Evolutionary conservation across 129 eudicot genomes (phyloP), one percentile per base, ranked within the genome.

Genomic region (Cynara cardunculus): DNA sequence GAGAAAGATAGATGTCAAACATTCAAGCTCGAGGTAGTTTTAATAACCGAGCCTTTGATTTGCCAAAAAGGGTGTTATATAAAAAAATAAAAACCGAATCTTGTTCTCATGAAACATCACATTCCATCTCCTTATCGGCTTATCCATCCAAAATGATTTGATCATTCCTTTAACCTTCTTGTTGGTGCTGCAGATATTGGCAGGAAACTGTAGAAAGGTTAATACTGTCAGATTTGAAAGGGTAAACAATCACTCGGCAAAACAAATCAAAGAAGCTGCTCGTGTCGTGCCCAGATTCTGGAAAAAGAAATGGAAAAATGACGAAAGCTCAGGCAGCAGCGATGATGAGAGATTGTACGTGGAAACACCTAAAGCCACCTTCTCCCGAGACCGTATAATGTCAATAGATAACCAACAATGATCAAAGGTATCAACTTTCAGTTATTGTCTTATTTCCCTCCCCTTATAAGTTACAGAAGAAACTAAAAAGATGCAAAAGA

Each of bases 141-240:
- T 5, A 30, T 39, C 46, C 25, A 37, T 73, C 12, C 32, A 10
- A 39, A 73, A 31, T 37, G 21, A 49, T 49, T 49, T 18, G 62
- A 49, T 49, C 62, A 16, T 49, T 49, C 5, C 62, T 49, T 46
- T 53, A 53, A 53, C 62, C 22, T 41, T 66, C 14, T 32, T 26
- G 53, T 37, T 46, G 59, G 39, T 44, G 78, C 61, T 86, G 87
- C 87, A 89, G 93, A 82, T 89, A 69, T 73, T 89, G 76, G 87
- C 87, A 16, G 90, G 89, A 85, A 85, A 87, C 65, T 87, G 90
- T 69, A 85, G 90, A 80, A 89, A 89, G 75, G 93, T 87, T 35
- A 89, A 78, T 56, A 84, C 89, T 1, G 86, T 89, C 34, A 83
- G 87, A 82, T 89, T 89, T n/a, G 88, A 81, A 73, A 80, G 87